These are phyloP conservation scores for Raddia distichophylla DNA, from an alignment of 176 grass and related monocot species.

Conservation along the genomic window DNA sequence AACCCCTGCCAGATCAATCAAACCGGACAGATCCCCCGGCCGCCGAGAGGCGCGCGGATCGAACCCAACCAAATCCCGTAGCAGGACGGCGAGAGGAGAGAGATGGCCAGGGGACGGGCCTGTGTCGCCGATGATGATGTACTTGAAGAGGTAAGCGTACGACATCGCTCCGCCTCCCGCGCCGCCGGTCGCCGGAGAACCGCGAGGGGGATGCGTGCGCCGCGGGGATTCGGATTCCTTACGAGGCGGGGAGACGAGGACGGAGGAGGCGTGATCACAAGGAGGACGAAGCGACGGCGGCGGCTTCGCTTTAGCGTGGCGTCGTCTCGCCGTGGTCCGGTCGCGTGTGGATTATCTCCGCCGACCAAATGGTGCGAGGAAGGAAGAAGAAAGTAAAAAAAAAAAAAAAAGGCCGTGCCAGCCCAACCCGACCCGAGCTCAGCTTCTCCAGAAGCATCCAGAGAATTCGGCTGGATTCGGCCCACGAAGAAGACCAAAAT, in stretches of 20 bases:
- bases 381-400: not conserved
- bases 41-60: not conserved
- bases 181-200: not conserved
- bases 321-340: not conserved
- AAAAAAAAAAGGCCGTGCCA: not conserved
- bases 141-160: conserved; percentile 99
- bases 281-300: not conserved
- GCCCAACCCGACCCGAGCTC: not conserved
- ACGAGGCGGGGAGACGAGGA: not conserved
- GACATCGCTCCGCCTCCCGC: conserved; percentile 51
- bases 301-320: not conserved
- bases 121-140: conserved; percentile 99
- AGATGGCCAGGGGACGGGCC: conserved; percentile 24
- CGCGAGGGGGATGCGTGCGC: not conserved
- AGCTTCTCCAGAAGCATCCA: not conserved
- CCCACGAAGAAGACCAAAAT: too few species aligned
- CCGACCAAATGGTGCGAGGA: not conserved
- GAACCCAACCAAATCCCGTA: not conserved
- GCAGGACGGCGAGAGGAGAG: not conserved
- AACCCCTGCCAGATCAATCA: too few species aligned
- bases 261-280: conserved; percentile 27
- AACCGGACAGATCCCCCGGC: not conserved
- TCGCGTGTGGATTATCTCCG: conserved; percentile 29
- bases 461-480: not conserved
- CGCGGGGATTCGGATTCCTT: conserved; percentile 1